Evolutionary conservation across 192 early-diverging fungal species (phyloP).

Genomic region (Geosiphon pyriformis): DNA sequence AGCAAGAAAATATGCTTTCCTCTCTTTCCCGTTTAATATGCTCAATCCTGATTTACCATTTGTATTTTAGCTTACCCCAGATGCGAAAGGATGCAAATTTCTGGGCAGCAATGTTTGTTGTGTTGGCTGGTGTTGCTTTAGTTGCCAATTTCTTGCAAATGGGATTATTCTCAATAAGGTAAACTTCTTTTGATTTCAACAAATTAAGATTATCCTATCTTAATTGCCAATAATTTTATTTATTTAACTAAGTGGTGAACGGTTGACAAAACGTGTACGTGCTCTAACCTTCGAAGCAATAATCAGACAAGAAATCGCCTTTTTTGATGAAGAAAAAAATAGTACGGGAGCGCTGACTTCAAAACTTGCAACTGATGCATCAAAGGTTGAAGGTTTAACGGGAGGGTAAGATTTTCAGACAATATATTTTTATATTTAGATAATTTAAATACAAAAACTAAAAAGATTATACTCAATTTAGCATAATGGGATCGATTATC

Average conservation of each 20-base stretch:
- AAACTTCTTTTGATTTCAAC: too few species aligned
- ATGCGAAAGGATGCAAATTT: slow-evolving; percentile 25
- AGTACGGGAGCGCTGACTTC: slow-evolving; percentile 74
- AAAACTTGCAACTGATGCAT: slow-evolving; percentile 76
- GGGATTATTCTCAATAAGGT: too few species aligned
- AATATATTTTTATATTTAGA: too few species aligned
- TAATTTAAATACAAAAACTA: slow-evolving; percentile 30
- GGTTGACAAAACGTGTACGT: slow-evolving; percentile 52
- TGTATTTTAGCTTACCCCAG: slow-evolving; percentile 44
- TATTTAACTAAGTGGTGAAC: slow-evolving; percentile 52
- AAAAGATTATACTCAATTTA: slow-evolving; percentile 13
- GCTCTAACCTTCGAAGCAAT: slow-evolving; percentile 62
- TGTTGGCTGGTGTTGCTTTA: slow-evolving; percentile 29
- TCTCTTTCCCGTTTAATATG: slow-evolving; percentile 40
- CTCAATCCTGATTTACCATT: slow-evolving; percentile 46
- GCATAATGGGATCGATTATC: slow-evolving; percentile 46
- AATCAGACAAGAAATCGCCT: slow-evolving; percentile 78
- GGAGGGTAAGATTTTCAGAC: too few species aligned
- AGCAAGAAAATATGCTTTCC: neutral
- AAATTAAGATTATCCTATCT: too few species aligned
- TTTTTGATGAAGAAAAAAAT: slow-evolving; percentile 75
- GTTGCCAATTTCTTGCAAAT: slow-evolving; percentile 28
- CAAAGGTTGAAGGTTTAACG: slow-evolving; percentile 36
- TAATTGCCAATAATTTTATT: too few species aligned
- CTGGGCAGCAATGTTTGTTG: slow-evolving; percentile 27